Evolutionary conservation across 192 early-diverging fungal genomes (phyloP).

Genomic region (Ambispora gerdemannii): DNA sequence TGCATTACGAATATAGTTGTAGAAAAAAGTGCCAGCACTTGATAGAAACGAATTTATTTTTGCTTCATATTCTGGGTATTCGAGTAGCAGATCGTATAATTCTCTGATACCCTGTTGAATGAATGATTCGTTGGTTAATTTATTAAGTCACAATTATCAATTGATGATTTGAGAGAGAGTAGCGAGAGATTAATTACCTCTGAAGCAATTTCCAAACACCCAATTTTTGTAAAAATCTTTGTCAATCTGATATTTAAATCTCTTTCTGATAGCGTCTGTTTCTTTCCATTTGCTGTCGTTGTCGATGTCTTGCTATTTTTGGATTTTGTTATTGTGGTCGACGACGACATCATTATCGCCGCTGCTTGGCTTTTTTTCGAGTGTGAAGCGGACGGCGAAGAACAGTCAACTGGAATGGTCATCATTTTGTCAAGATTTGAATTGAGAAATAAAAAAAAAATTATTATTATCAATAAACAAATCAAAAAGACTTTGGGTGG

Average conservation of each 20-base stretch:
- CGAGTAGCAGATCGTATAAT: constrained; percentile 70
- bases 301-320: too few species aligned
- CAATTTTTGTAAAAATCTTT: constrained; percentile 71
- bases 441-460: too few species aligned
- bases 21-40: constrained; percentile 68
- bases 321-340: too few species aligned
- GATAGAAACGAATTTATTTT: constrained; percentile 60
- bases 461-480: too few species aligned
- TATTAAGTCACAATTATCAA: too few species aligned
- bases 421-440: too few species aligned
- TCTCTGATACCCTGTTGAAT: constrained; percentile 62
- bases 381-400: background rate
- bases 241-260: constrained; percentile 65
- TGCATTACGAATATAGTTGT: constrained; percentile 70
- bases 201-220: constrained; percentile 63
- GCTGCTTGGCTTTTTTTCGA: background rate
- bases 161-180: too few species aligned
- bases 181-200: constrained; percentile 42
- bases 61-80: constrained; percentile 59
- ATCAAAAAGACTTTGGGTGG: too few species aligned
- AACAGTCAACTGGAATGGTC: background rate
- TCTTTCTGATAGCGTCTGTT: constrained; percentile 41
- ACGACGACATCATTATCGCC: too few species aligned
- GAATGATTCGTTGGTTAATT: too few species aligned
- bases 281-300: too few species aligned